These are phyloP conservation scores for Carex arenaria DNA, from an alignment of 202 grass and related monocot species.

Conservation along the genomic window DNA sequence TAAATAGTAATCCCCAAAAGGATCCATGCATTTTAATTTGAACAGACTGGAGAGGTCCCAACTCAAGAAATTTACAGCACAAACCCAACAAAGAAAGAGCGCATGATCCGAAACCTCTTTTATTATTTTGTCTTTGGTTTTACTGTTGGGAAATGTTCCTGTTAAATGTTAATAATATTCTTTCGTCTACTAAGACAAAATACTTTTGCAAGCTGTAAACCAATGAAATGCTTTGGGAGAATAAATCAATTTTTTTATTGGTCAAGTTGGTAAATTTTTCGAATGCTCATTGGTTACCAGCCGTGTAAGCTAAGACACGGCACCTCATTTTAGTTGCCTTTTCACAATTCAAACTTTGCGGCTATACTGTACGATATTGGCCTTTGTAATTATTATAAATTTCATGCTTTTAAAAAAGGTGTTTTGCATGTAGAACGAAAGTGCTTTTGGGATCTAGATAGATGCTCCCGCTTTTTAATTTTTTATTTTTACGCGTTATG, in stretches of 20 bases:
- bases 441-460: neutral
- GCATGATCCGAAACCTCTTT: slow-evolving; percentile 5
- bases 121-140: neutral
- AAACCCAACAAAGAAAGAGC: neutral
- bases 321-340: neutral
- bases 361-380: neutral
- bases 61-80: neutral
- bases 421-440: neutral
- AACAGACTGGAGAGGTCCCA: neutral
- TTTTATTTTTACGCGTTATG: neutral
- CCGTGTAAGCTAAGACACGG: slow-evolving; percentile 10
- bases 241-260: neutral
- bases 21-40: neutral
- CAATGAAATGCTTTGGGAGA: neutral
- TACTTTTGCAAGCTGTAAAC: slow-evolving; percentile 5
- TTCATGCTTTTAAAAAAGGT: neutral
- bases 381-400: slow-evolving; percentile 1
- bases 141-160: slow-evolving; percentile 5
- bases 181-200: neutral
- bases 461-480: neutral
- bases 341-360: slow-evolving; percentile 16
- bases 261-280: neutral
- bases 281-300: slow-evolving; percentile 9
- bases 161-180: neutral
- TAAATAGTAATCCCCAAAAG: neutral